Conservation (phyloP, 2,329 filamentous ascomycete genomes). For the Cladorrhinum sp. region DNA sequence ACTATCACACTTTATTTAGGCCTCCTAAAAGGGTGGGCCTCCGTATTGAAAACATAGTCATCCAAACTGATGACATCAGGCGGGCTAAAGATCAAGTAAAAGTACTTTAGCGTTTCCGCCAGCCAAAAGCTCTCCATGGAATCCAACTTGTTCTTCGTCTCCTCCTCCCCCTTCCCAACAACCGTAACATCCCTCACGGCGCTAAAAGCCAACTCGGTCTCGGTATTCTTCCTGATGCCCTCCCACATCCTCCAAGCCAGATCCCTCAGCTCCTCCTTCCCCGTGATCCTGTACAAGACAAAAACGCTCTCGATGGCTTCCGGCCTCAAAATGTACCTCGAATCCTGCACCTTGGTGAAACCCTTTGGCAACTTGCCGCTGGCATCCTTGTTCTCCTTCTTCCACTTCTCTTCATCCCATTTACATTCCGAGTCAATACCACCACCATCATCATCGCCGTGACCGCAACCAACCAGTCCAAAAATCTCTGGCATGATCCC, state of each 20-base stretch:
- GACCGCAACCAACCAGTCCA: constrained; percentile 42
- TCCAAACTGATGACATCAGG: constrained; percentile 19
- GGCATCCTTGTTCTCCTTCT: constrained; percentile 22
- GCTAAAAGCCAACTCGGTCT: constrained; percentile 45
- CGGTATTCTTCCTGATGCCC: constrained; percentile 42
- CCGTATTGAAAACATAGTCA: constrained; percentile 25
- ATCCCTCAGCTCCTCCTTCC: constrained; percentile 45
- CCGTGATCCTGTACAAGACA: constrained; percentile 51
- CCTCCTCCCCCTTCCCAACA: constrained; percentile 26
- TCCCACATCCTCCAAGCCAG: constrained; percentile 53
- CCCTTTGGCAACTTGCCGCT: constrained; percentile 47
- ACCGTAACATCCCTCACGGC: constrained; percentile 48
- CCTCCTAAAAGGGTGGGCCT: constrained; percentile 18
- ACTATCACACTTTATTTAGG: background rate
- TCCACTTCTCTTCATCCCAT: constrained; percentile 38
- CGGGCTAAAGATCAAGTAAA: constrained; percentile 23
- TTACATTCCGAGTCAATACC: constrained; percentile 25
- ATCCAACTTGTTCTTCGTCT: constrained; percentile 38
- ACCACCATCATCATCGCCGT: background rate
- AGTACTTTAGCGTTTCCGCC: constrained; percentile 24
- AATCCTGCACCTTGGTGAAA: constrained; percentile 56
- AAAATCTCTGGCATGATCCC: constrained; percentile 60
- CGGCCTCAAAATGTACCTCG: constrained; percentile 45
- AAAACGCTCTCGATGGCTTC: constrained; percentile 42
- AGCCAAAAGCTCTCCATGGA: constrained; percentile 30